phyloP scores from a whole-genome alignment of 2,329 filamentous ascomycete species.

The Colletotrichum destructivum region DNA sequence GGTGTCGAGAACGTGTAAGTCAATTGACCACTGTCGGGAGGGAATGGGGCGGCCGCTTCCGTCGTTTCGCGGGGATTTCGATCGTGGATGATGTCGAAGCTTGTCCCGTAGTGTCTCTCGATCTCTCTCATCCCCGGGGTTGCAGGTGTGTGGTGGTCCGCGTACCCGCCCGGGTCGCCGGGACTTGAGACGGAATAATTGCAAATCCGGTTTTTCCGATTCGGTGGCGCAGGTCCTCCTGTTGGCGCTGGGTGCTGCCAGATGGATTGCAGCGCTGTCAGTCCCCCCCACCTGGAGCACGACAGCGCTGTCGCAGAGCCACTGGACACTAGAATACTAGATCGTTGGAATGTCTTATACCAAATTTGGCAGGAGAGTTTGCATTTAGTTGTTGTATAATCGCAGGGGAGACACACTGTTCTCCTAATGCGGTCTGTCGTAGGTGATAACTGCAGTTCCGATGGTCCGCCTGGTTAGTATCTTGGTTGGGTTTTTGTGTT shows the following conservation, averaged over 20 bases:
- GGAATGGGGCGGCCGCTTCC: conserved; percentile 27
- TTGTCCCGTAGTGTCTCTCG: conserved; percentile 5
- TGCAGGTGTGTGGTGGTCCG: conserved; percentile 33
- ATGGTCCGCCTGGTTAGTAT: no score
- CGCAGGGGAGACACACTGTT: no score
- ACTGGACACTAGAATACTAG: neutral
- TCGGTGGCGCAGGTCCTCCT: conserved; percentile 2
- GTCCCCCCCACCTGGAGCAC: neutral
- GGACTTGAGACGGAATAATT: conserved; percentile 34
- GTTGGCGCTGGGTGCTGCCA: neutral
- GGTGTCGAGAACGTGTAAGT: conserved; percentile 4
- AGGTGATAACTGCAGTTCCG: no score
- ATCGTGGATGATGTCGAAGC: conserved; percentile 36
- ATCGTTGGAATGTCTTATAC: no score
- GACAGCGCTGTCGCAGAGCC: neutral
- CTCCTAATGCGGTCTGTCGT: no score
- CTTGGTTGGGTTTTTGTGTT: no score
- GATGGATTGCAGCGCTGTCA: neutral
- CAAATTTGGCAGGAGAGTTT: no score
- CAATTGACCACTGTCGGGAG: conserved; percentile 24
- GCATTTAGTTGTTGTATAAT: no score
- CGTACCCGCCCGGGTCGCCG: conserved; percentile 18
- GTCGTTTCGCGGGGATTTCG: conserved; percentile 20
- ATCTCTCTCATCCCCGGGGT: neutral
- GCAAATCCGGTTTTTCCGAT: conserved; percentile 42